A percentile compares a stretch with the other conserved stretches of the same genome.
Evolutionary conservation across 108 stramenopile species (phyloP).

Genomic region (Nitzschia sp.): DNA sequence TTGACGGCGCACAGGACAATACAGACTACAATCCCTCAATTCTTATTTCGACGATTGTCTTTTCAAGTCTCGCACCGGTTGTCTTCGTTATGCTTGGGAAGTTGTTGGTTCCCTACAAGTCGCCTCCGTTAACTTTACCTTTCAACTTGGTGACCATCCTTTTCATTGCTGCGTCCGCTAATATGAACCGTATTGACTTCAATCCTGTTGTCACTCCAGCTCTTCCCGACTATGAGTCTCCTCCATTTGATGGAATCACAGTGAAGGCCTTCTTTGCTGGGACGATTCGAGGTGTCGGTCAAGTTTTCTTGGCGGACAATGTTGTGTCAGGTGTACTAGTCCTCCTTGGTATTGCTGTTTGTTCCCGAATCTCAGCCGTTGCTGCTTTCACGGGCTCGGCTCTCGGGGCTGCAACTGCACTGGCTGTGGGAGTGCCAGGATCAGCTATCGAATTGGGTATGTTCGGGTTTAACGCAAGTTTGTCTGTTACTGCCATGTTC

Average conservation of each 20-base stretch:
- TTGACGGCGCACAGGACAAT: slow-evolving; percentile 11
- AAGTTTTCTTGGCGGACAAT: slow-evolving; percentile 43
- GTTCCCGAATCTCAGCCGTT: slow-evolving; percentile 33
- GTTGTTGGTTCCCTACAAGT: slow-evolving; percentile 35
- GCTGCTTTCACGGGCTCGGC: slow-evolving; percentile 32
- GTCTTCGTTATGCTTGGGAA: slow-evolving; percentile 22
- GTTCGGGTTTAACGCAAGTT: slow-evolving; percentile 38
- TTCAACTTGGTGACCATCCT: slow-evolving; percentile 34
- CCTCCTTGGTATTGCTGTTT: slow-evolving; percentile 28
- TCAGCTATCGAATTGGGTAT: slow-evolving; percentile 30
- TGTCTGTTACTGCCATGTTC: slow-evolving; percentile 35
- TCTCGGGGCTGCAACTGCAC: slow-evolving; percentile 22
- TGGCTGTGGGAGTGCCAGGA: slow-evolving; percentile 11
- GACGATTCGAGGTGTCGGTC: slow-evolving; percentile 38
- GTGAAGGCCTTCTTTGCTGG: slow-evolving; percentile 37
- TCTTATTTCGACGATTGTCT: slow-evolving; percentile 10
- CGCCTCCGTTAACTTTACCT: slow-evolving; percentile 44
- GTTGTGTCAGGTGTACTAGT: slow-evolving; percentile 29
- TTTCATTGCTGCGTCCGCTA: slow-evolving; percentile 23
- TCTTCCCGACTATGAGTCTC: background rate
- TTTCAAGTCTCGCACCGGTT: slow-evolving; percentile 18
- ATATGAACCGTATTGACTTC: slow-evolving; percentile 11
- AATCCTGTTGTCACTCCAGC: slow-evolving; percentile 5
- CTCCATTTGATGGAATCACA: slow-evolving; percentile 4
- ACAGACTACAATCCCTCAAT: slow-evolving; percentile 5